Evolutionary conservation across 2,329 filamentous ascomycete species (phyloP).

Genomic region (Calycina herbarum): DNA sequence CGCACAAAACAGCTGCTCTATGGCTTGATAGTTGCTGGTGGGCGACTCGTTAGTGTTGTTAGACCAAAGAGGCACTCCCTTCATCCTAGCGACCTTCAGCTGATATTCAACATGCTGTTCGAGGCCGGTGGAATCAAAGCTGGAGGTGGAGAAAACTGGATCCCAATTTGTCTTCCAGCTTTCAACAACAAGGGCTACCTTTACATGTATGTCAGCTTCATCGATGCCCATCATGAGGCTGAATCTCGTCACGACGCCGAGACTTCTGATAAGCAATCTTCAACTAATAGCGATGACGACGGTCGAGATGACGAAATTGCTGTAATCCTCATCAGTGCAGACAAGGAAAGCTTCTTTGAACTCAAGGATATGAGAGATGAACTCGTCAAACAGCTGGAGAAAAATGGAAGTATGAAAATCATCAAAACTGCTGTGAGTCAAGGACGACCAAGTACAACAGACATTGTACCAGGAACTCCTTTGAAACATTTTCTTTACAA

Average conservation of each 20-base stretch:
- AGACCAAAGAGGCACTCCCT: constrained; percentile 92
- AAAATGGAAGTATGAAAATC: constrained; percentile 71
- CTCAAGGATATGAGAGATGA: constrained; percentile 72
- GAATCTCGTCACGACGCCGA: constrained; percentile 38
- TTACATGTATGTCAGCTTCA: constrained; percentile 99
- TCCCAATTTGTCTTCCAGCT: constrained; percentile 89
- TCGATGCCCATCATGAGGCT: constrained; percentile 56
- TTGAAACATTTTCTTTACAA: constrained; percentile 96
- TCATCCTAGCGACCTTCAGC: constrained; percentile 90
- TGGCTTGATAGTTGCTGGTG: constrained; percentile 88
- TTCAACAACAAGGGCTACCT: constrained; percentile 97
- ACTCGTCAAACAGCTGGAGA: constrained; percentile 67
- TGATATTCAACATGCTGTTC: constrained; percentile 99
- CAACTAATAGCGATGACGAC: constrained; percentile 64
- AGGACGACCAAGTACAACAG: constrained; percentile 69
- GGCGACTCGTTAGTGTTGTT: constrained; percentile 90
- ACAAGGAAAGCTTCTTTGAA: constrained; percentile 92
- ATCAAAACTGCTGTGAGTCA: constrained; percentile 70
- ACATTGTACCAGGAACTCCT: constrained; percentile 77
- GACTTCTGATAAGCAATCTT: constrained; percentile 51
- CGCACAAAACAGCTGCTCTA: constrained; percentile 81
- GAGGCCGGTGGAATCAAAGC: constrained; percentile 90
- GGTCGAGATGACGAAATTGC: constrained; percentile 79
- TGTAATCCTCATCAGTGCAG: constrained; percentile 85
- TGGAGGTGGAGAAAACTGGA: constrained; percentile 95